Evolutionary conservation across 1,139 yeast species (phyloP), one percentile per base, ranked within the genome.

Genomic region (Casaregolazyma suthepensis): DNA sequence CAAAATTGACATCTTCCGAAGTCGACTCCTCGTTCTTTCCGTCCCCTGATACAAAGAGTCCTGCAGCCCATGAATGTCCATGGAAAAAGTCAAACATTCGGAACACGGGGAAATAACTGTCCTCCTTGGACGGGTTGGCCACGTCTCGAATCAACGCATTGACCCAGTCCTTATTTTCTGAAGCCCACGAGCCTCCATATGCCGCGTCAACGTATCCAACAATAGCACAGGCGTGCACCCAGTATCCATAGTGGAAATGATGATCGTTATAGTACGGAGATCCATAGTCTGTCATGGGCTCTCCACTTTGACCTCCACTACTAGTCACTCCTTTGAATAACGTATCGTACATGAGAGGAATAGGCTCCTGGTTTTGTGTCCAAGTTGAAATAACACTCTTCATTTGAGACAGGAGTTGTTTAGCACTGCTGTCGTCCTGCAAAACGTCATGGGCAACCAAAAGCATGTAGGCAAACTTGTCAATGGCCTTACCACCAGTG

Each of bases 1-100:
- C 81, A 64, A 85, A 85, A 70, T 87, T 86, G 72, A 83, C 83
- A 65, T 87, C 94, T 67, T 87, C 95, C 17, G 91, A 83, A 15
- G 87, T 75, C 2, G 91, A 83, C 68, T 87, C 95, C 71, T 87
- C 86, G 64, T 87, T 83, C 63, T 83, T 82, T 56, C 95, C 94
- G 64, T 85, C 94, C 40, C 83, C 85, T 60, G 81, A 72, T 40
- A 77, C 79, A 63, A 80, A 83, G 58, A 87, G 72, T 17, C 96
- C 95, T 55, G 80, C 80, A 6, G 95, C 94, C 90, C 93, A 87
- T 1, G 94, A 85, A 68, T 87, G 95, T 35, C 96, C 96, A 46
- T 77, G 76, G 71, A 71, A 87, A 88, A 87, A 87, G 67, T 86
- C 93, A 69, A 87, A 87, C 76, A 77, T 78, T 66, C 95, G 78